Conservation (phyloP, 257 asterid species). For the Mitragyna speciosa region DNA sequence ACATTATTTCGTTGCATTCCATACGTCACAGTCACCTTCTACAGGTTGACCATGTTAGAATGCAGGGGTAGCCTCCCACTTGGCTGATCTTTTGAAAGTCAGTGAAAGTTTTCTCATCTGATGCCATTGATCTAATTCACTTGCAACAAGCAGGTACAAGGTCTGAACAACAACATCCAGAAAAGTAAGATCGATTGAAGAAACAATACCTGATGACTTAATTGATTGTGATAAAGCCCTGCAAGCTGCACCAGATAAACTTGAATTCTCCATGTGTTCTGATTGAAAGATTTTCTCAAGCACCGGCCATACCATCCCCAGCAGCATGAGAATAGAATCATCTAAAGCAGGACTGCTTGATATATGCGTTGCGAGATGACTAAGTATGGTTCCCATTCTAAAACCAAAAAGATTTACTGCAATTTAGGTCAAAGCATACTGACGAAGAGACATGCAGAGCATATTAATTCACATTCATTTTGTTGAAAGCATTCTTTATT, state of each 20-base stretch:
- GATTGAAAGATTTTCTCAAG: constrained; percentile 68
- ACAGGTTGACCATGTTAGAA: not conserved
- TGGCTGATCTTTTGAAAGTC: not conserved
- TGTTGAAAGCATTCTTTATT: not conserved
- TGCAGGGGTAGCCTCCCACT: not conserved
- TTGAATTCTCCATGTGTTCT: constrained; percentile 57
- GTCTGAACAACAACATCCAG: constrained; percentile 14
- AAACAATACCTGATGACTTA: constrained; percentile 65
- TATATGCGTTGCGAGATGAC: constrained; percentile 49
- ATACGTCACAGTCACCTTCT: not conserved
- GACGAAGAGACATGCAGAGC: not conserved
- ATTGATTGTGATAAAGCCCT: constrained; percentile 81
- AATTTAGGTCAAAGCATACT: constrained; percentile 4
- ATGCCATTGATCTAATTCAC: constrained; percentile 11
- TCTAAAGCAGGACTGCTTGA: constrained; percentile 46
- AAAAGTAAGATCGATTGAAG: constrained; percentile 14
- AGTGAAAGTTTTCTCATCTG: not conserved
- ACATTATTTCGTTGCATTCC: not conserved
- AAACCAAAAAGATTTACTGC: constrained; percentile 29
- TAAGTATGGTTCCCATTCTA: constrained; percentile 79
- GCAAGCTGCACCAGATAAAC: constrained; percentile 82
- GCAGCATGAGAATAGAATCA: constrained; percentile 51
- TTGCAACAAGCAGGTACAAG: constrained; percentile 1
- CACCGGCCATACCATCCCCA: constrained; percentile 79
- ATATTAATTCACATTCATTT: not conserved